These are phyloP conservation scores for Micractinium conductrix DNA, from an alignment of 139 green algal genomes.

Conservation along the genomic window DNA sequence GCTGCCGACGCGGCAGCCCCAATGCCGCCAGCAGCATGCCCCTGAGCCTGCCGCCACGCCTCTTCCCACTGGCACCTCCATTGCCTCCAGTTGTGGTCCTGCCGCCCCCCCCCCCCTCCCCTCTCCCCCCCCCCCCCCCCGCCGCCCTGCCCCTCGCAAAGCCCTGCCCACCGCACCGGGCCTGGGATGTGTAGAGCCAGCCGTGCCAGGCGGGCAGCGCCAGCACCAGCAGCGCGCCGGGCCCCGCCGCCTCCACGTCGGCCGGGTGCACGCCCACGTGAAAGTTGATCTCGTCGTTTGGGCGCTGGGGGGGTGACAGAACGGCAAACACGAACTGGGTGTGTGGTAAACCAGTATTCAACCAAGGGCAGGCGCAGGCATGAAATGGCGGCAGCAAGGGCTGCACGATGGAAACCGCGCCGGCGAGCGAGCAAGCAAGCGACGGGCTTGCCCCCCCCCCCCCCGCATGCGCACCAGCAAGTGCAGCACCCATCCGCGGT, in stretches of 20 bases:
- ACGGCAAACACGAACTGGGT: no score
- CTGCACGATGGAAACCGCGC: no score
- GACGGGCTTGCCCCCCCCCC: no score
- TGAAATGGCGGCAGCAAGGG: not conserved
- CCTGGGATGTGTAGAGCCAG: not conserved
- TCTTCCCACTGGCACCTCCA: no score
- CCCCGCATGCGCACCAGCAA: no score
- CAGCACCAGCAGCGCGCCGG: conserved; percentile 19
- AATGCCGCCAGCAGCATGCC: no score
- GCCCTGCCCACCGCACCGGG: not conserved
- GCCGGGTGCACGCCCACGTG: not conserved
- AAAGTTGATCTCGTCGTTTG: not conserved
- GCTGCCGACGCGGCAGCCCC: no score
- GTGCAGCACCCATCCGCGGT: conserved; percentile 22
- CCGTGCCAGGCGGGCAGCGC: conserved; percentile 27
- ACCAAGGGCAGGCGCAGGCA: no score
- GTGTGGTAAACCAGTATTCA: no score
- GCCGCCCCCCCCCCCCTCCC: not conserved
- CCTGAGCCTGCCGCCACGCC: no score
- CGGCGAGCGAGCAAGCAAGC: no score
- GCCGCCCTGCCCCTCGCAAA: not conserved
- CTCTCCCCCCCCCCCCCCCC: not conserved
- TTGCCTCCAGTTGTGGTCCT: no score
- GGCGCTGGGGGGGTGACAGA: not conserved
- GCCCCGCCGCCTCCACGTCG: not conserved